Percentiles rank a stretch among this genome's conserved stretches.
Conservation (phyloP, 73 alveolate species). For the Stentor coeruleus region DNA sequence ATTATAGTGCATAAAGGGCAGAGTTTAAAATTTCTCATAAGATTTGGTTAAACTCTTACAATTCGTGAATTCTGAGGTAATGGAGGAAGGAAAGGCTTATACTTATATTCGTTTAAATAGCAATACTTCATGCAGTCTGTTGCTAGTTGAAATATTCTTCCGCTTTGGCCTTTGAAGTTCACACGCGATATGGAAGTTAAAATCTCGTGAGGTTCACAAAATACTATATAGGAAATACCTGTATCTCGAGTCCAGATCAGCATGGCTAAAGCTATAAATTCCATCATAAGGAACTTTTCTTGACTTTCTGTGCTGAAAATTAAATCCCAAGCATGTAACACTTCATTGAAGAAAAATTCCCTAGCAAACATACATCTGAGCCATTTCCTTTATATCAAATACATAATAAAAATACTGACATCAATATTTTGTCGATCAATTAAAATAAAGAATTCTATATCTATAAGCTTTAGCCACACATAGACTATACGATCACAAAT, state of each 20-base stretch:
- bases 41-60: too few species aligned
- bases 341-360: background rate
- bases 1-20: too few species aligned
- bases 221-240: background rate
- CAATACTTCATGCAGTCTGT: too few species aligned
- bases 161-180: background rate
- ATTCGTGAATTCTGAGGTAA: too few species aligned
- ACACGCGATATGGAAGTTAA: background rate
- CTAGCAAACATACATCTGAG: slow-evolving; percentile 1
- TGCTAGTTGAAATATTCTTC: too few species aligned
- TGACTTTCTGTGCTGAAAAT: background rate
- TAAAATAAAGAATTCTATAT: background rate
- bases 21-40: too few species aligned
- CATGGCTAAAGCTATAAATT: background rate
- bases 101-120: too few species aligned
- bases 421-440: background rate
- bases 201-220: background rate
- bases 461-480: background rate
- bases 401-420: background rate
- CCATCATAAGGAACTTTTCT: background rate
- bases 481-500: background rate
- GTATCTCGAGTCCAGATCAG: background rate
- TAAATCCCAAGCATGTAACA: background rate
- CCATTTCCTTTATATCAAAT: background rate
- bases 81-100: too few species aligned